Evolutionary conservation across 108 stramenopile genomes (phyloP), one percentile per base, ranked within the genome.

Genomic region (Schizochytrium sp.): DNA sequence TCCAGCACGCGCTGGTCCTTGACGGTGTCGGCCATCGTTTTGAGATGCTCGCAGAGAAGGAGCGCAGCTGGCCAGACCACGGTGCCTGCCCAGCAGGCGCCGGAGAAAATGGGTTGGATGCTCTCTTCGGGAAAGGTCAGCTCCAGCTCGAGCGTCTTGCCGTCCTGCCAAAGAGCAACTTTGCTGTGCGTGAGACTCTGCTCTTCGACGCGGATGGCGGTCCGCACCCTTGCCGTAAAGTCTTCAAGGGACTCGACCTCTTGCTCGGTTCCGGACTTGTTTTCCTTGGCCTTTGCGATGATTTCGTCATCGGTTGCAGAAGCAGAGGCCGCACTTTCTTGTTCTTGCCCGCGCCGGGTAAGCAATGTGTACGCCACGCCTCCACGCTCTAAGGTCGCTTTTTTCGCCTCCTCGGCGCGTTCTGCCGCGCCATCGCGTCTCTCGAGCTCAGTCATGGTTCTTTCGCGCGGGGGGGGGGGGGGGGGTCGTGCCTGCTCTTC

Each of bases 51-150:
- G 51, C 76, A 83, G 19, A 83, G 51, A 0, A 83, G 76, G 16
- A 83, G 76, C 10, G 76, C 76, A 12, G 76, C 76, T 12, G 76
- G 76, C 76, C 76, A 83, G 1, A 83, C 76, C 6, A 83, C 76
- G 51, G 76, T 83, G 8, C 76, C 76, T 6, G 76, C 76, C 76
- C 76, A 83, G 51, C 76, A 83, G n/a, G 48, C 76, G n/a, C 76
- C 76, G 6, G 76, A 83, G 51, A 83, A 83, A 18, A 83, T 53
- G 10, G 76, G 76, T 23, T 83, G 76, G 51, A 83, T 83, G 45
- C 51, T 53, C 4, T 53, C 45, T 34, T 83, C 76, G 28, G 76
- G 51, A 53, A 83, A 83, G 4, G 51, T 83, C n/a, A 83, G 76
- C 76, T 83, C 48, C 3, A 83, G 28, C 10, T 83, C 51, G 48